A percentile compares a stretch with the other conserved stretches of the same genome.
Conservation (phyloP, 768 basidiomycete genomes). For the Phlebiopsis gigantea region DNA sequence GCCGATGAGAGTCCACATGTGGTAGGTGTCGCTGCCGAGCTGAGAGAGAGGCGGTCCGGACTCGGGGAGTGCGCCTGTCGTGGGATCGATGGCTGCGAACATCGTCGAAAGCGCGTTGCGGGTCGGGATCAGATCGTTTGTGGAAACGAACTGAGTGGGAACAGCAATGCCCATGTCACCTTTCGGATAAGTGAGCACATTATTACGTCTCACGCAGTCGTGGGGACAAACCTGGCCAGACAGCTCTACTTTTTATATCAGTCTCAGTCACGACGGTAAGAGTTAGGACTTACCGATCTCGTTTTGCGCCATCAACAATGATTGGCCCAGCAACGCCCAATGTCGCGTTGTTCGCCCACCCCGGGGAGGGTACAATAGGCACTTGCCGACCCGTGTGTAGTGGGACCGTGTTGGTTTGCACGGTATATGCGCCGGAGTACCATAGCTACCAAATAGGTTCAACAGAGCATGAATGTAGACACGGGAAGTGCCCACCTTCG, state of each 20-base stretch:
- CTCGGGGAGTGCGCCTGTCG: slow-evolving; percentile 50
- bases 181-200: slow-evolving; percentile 14
- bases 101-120: slow-evolving; percentile 53
- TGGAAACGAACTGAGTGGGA: slow-evolving; percentile 56
- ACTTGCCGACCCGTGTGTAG: slow-evolving; percentile 45
- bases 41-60: slow-evolving; percentile 43
- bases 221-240: slow-evolving; percentile 47
- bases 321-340: slow-evolving; percentile 55
- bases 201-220: background rate
- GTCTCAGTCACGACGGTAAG: background rate
- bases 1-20: slow-evolving; percentile 59
- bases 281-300: slow-evolving; percentile 37
- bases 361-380: slow-evolving; percentile 29
- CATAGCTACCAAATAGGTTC: slow-evolving; percentile 31
- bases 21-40: slow-evolving; percentile 46
- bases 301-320: slow-evolving; percentile 58
- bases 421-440: slow-evolving; percentile 60
- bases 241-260: slow-evolving; percentile 44
- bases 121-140: slow-evolving; percentile 51
- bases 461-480: background rate
- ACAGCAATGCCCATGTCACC: slow-evolving; percentile 63
- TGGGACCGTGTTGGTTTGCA: slow-evolving; percentile 51
- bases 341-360: slow-evolving; percentile 51
- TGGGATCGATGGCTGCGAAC: slow-evolving; percentile 48
- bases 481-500: slow-evolving; percentile 28